A percentile compares a stretch with the other conserved stretches of the same genome.
Conservation (phyloP, 2,329 filamentous ascomycete genomes). For the Aspergillus ochraceoroseus region DNA sequence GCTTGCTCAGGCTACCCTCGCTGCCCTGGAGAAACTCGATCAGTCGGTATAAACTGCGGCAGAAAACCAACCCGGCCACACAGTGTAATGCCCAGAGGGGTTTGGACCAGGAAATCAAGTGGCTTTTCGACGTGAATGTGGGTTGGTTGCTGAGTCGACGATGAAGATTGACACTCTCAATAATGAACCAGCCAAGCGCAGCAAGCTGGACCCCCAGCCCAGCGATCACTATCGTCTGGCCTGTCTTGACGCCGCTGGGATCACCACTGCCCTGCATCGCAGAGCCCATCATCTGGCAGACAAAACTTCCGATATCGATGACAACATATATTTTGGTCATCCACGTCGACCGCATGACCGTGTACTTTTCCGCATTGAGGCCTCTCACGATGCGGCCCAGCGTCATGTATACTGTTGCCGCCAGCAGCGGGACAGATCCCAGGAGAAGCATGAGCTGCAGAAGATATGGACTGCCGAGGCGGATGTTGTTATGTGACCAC, state of each 20-base stretch:
- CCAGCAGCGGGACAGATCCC: constrained; percentile 40
- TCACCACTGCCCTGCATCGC: constrained; percentile 29
- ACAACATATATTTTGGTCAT: constrained; percentile 39
- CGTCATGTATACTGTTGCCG: constrained; percentile 38
- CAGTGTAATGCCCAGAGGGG: neutral
- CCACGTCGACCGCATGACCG: constrained; percentile 33
- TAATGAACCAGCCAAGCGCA: neutral
- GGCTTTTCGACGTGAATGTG: neutral
- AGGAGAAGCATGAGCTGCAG: constrained; percentile 40
- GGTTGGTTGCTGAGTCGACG: neutral
- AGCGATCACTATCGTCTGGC: constrained; percentile 26
- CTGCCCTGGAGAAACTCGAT: neutral
- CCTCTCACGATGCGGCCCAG: constrained; percentile 40
- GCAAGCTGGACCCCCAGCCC: constrained; percentile 29
- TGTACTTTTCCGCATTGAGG: constrained; percentile 34
- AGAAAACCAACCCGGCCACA: neutral
- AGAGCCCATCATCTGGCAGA: constrained; percentile 33
- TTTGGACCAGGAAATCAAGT: neutral
- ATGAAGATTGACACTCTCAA: neutral
- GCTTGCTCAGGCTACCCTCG: neutral
- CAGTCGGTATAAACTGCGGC: neutral
- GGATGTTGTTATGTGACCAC: constrained; percentile 30
- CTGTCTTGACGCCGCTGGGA: constrained; percentile 19
- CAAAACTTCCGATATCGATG: constrained; percentile 35
- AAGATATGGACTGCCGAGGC: constrained; percentile 29